These are phyloP conservation scores for Malassezia nana DNA, from an alignment of 1,284 basidiomycete species.

Conservation along the genomic window DNA sequence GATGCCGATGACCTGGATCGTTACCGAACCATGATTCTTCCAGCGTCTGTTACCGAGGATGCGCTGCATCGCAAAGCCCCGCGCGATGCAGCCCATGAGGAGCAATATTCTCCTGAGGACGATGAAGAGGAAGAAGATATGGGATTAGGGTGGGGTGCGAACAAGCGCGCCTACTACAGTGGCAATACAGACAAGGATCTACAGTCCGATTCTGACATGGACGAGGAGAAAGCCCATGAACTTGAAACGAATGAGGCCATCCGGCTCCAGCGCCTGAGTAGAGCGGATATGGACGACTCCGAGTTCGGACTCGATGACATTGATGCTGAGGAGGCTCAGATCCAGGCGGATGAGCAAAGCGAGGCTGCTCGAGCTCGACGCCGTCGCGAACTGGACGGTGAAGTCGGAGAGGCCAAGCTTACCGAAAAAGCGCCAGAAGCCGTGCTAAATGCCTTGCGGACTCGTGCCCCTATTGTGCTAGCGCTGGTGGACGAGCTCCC, in stretches of 20 bases:
- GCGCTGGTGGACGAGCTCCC: slow-evolving; percentile 54
- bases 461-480: slow-evolving; percentile 28
- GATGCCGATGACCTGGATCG: slow-evolving; percentile 15
- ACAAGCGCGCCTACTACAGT: slow-evolving; percentile 45
- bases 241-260: slow-evolving; percentile 78
- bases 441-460: neutral
- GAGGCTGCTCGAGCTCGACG: slow-evolving; percentile 31
- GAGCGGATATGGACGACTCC: slow-evolving; percentile 63
- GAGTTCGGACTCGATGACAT: slow-evolving; percentile 74
- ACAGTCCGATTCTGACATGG: slow-evolving; percentile 44
- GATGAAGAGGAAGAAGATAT: slow-evolving; percentile 53
- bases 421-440: neutral
- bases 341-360: slow-evolving; percentile 24
- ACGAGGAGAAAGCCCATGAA: slow-evolving; percentile 51
- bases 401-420: neutral
- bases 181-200: slow-evolving; percentile 38
- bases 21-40: slow-evolving; percentile 14
- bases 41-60: neutral
- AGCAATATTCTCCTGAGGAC: slow-evolving; percentile 51
- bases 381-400: slow-evolving; percentile 28
- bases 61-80: slow-evolving; percentile 15
- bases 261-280: slow-evolving; percentile 65
- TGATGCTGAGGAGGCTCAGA: slow-evolving; percentile 24
- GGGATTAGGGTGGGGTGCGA: slow-evolving; percentile 53
- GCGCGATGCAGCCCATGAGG: slow-evolving; percentile 40